Percentiles rank a stretch among this genome's conserved stretches.
phyloP scores from a whole-genome alignment of 139 green algal genomes.

The Closterium sp. region DNA sequence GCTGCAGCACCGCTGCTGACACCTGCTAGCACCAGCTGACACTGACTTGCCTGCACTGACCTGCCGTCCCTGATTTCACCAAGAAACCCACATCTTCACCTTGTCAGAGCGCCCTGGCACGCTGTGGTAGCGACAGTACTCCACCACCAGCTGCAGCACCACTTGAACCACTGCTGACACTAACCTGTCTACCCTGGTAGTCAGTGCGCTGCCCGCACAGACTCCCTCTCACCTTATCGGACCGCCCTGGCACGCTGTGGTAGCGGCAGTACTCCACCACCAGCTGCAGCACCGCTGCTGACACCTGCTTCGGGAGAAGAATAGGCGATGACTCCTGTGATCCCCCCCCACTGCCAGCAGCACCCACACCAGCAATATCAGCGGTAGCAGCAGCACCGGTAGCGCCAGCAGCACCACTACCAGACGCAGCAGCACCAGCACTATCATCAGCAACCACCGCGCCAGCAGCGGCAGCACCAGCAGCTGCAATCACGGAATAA shows the following conservation, averaged over 20 bases:
- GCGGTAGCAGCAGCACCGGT: conserved; percentile 58
- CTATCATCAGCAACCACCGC: neutral
- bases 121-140: conserved; percentile 66
- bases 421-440: neutral
- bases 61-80: too few relatives aligned
- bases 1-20: too few relatives aligned
- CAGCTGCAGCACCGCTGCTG: conserved; percentile 51
- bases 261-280: conserved; percentile 66
- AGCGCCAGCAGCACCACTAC: conserved; percentile 53
- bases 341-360: conserved; percentile 45
- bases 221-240: conserved; percentile 59
- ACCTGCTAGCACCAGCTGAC: too few relatives aligned
- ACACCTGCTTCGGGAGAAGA: conserved; percentile 64
- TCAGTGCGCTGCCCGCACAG: too few relatives aligned
- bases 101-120: conserved; percentile 38
- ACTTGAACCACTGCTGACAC: neutral
- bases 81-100: too few relatives aligned
- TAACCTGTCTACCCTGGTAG: too few relatives aligned
- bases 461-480: neutral
- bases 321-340: conserved; percentile 49
- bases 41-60: too few relatives aligned
- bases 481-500: too few relatives aligned
- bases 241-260: conserved; percentile 60
- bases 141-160: conserved; percentile 48
- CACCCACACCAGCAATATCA: conserved; percentile 10